Conservation (phyloP, 2,329 filamentous ascomycete genomes). For the Aureobasidium zeae region DNA sequence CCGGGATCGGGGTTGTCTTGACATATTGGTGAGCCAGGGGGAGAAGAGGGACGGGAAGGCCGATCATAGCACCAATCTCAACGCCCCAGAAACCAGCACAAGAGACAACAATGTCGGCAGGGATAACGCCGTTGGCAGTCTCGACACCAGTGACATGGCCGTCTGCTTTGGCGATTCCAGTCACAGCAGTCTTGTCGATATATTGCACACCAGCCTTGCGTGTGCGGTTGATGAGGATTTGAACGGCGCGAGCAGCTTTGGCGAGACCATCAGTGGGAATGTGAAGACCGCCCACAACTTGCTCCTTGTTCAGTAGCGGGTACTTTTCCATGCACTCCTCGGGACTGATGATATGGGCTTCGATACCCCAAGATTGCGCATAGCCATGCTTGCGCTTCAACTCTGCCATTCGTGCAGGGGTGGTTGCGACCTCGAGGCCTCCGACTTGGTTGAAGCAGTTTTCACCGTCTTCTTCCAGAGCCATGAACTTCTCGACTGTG, state of each 20-base stretch:
- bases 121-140: conserved; percentile 41
- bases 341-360: conserved; percentile 42
- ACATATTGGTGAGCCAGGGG: conserved; percentile 56
- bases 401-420: conserved; percentile 48
- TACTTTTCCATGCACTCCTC: conserved; percentile 48
- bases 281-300: conserved; percentile 50
- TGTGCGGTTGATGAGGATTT: conserved; percentile 51
- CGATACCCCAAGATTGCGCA: conserved; percentile 52
- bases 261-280: conserved; percentile 54
- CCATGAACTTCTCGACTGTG: conserved; percentile 51
- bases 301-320: conserved; percentile 44
- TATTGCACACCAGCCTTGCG: conserved; percentile 50
- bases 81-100: conserved; percentile 60
- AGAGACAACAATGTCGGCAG: conserved; percentile 53
- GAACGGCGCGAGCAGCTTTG: conserved; percentile 51
- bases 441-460: conserved; percentile 55
- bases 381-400: conserved; percentile 55
- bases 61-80: conserved; percentile 54
- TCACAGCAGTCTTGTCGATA: conserved; percentile 48
- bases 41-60: conserved; percentile 47
- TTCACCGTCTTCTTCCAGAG: conserved; percentile 41
- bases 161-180: conserved; percentile 43
- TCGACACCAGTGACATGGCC: conserved; percentile 48
- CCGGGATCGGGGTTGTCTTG: conserved; percentile 48
- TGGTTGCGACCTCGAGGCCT: conserved; percentile 54